Evolutionary conservation across 2,329 filamentous ascomycete species (phyloP).

Genomic region (Epicoccum sorghinum): DNA sequence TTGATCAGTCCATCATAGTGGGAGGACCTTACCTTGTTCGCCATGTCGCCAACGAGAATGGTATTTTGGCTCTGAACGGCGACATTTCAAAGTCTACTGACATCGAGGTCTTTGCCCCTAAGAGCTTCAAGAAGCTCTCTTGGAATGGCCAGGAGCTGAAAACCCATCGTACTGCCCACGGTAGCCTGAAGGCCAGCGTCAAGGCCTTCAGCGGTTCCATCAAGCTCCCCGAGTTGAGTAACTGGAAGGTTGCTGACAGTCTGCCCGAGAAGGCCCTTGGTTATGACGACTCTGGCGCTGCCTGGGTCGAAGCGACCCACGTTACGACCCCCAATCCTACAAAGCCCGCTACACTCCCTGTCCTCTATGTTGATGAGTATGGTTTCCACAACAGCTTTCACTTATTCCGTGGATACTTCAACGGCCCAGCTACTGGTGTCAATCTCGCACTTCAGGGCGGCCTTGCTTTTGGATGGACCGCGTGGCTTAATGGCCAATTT

Average conservation of each 20-base stretch:
- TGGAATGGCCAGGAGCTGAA: constrained; percentile 48
- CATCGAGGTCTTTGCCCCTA: constrained; percentile 47
- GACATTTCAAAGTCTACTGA: constrained; percentile 43
- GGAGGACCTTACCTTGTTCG: constrained; percentile 51
- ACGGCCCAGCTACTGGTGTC: constrained; percentile 49
- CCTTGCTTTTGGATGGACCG: constrained; percentile 62
- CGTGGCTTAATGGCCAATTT: constrained; percentile 63
- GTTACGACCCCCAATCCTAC: constrained; percentile 46
- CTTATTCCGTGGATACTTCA: constrained; percentile 51
- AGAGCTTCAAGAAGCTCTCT: constrained; percentile 33
- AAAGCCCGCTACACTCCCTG: constrained; percentile 47
- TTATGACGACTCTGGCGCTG: constrained; percentile 53
- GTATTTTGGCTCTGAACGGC: constrained; percentile 42
- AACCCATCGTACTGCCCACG: constrained; percentile 42
- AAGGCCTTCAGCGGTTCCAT: constrained; percentile 31
- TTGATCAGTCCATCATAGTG: constrained; percentile 49
- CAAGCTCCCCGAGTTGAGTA: constrained; percentile 49
- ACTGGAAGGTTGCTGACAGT: constrained; percentile 57
- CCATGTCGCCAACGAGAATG: constrained; percentile 29
- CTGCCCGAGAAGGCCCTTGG: constrained; percentile 55
- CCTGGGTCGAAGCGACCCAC: constrained; percentile 53
- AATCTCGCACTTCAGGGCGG: constrained; percentile 62
- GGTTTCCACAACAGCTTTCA: constrained; percentile 51
- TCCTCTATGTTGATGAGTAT: constrained; percentile 52
- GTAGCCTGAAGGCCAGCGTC: constrained; percentile 44